Evolutionary conservation across 805 yeast genomes (phyloP), one percentile per base, ranked within the genome.

Genomic region (Ogataea henricii): DNA sequence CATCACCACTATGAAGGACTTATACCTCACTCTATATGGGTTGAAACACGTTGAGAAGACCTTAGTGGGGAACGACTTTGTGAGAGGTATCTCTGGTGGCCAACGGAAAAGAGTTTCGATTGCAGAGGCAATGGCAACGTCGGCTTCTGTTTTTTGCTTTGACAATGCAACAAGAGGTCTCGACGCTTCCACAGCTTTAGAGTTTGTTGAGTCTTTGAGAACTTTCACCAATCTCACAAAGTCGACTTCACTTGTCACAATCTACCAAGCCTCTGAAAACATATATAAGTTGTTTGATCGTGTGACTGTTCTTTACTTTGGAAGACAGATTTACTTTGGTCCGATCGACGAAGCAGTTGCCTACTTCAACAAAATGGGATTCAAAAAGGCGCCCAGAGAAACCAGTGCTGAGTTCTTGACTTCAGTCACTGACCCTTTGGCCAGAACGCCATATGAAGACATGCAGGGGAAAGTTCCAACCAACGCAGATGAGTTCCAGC

Each of bases 121-220:
- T 63, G 82, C 82, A 18, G 85, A 81, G 59, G 82, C 63, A 27
- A 60, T 68, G 6, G 53, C 63, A 32, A 59, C 65, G 52, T 66
- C 67, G 46, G 57, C 63, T 27, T 62, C 58, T 27, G 40, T 79
- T 27, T 80, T 78, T 57, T 76, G 81, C 64, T 79, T 83, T 82
- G 83, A 82, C 71, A 82, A 82, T 61, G 77, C 85, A 8, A 82
- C 87, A 22, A 77, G 87, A 70, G 87, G 87, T 62, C 74, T 82
- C 54, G 87, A 82, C 68, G 70, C 87, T 12, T 85, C 87, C 16
- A 81, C 85, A 39, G 87, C 87, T 27, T 69, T 79, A 58, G 85
- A 81, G 59, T 81, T 82, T 55, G 72, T 78, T 45, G 69, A 75
- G 54, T 80, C 82, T 25, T 69, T 82, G 53, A 79, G 77, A 60